phyloP scores from a whole-genome alignment of 129 eudicot species.

The Sambucus nigra region DNA sequence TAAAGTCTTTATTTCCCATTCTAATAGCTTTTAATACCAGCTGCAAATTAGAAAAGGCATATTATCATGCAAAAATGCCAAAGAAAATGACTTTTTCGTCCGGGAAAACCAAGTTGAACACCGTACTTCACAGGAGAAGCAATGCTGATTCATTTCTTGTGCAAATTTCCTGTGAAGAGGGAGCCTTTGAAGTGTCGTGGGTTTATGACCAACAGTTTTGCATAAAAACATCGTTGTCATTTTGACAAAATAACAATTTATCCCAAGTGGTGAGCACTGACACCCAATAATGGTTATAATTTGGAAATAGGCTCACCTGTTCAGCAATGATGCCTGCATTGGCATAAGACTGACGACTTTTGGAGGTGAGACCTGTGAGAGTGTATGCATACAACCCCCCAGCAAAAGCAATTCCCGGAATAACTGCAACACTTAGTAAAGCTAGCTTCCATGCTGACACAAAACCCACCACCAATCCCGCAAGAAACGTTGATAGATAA shows the following conservation, averaged over 20 bases:
- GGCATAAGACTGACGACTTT: conserved; percentile 95
- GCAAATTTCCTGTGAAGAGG: too few species aligned
- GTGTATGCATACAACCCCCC: conserved; percentile 93
- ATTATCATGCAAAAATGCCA: too few species aligned
- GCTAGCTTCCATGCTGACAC: conserved; percentile 98
- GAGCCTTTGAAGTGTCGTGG: too few species aligned
- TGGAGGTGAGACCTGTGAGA: conserved; percentile 91
- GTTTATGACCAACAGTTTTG: background rate
- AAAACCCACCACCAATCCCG: conserved; percentile 97
- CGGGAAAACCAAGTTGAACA: too few species aligned
- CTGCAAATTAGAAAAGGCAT: too few species aligned
- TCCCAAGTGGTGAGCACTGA: too few species aligned
- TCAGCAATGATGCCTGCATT: conserved; percentile 93
- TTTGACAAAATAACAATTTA: background rate
- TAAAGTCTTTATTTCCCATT: too few species aligned
- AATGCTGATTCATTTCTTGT: too few species aligned
- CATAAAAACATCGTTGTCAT: background rate
- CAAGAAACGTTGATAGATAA: conserved; percentile 94
- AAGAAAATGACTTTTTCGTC: too few species aligned
- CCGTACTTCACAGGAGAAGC: too few species aligned
- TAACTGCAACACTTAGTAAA: conserved; percentile 78
- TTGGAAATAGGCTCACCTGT: conserved; percentile 53
- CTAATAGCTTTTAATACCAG: too few species aligned
- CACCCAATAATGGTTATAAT: too few species aligned
- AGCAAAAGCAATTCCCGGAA: conserved; percentile 96